phyloP scores from a whole-genome alignment of 805 yeast species.

The Ogataea angusta region DNA sequence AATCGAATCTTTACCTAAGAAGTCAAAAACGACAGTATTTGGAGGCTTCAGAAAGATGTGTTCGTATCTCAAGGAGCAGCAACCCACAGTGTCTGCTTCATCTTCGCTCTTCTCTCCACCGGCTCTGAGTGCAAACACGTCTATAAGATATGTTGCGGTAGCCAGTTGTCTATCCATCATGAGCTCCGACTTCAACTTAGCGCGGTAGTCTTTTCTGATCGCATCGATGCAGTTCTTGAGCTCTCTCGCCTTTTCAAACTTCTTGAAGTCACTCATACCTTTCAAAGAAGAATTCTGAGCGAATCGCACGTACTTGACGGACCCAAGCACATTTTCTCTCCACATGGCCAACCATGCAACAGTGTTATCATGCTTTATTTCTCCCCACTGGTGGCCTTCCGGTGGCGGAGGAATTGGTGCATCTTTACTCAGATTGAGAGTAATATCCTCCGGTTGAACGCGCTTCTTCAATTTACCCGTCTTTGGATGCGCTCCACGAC shows the following conservation, averaged over 20 bases:
- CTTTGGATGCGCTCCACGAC: constrained; percentile 96
- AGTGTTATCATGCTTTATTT: constrained; percentile 78
- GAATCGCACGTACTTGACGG: constrained; percentile 83
- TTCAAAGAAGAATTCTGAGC: constrained; percentile 89
- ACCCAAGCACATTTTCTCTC: constrained; percentile 86
- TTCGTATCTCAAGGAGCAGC: constrained; percentile 90
- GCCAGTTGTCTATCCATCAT: constrained; percentile 92
- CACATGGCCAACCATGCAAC: constrained; percentile 97
- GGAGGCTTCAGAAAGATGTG: constrained; percentile 87
- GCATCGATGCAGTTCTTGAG: constrained; percentile 66
- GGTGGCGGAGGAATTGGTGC: constrained; percentile 80
- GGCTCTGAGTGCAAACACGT: constrained; percentile 91
- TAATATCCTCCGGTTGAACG: constrained; percentile 85
- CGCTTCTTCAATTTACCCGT: constrained; percentile 89
- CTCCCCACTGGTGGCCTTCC: constrained; percentile 87
- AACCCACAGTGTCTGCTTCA: constrained; percentile 97
- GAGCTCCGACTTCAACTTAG: constrained; percentile 63
- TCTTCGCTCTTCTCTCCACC: constrained; percentile 98
- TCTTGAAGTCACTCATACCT: constrained; percentile 86
- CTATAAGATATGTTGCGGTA: constrained; percentile 89
- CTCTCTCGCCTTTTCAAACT: constrained; percentile 91
- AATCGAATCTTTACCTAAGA: constrained; percentile 93
- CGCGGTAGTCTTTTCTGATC: constrained; percentile 72
- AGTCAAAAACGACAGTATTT: constrained; percentile 80
- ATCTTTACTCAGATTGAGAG: constrained; percentile 72